Base-by-base conservation (phyloP, 176 grass and related monocot genomes). In the Chrysopogon serrulatus region DNA sequence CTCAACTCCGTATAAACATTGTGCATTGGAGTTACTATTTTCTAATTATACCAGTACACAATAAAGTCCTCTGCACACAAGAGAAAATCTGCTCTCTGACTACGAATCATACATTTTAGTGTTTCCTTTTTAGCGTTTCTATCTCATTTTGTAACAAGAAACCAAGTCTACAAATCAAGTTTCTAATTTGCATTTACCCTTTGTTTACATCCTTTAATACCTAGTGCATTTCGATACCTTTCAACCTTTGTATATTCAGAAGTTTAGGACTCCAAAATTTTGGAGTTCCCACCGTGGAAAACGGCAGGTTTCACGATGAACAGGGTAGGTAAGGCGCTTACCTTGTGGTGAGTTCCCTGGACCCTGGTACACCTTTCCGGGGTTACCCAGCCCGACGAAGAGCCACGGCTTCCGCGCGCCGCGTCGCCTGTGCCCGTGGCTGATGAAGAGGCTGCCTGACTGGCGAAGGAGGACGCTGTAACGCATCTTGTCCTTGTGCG, bases 281-380 rank as follows among this genome's bases (percentile, higher is more conserved):
- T 77, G 27, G 19, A 3, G 12, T n/a, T 32, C 23, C 19, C 81
- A 42, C 47, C 9, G 4, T 10, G 21, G 6, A 27, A 39, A 68
- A 53, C 15, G 2, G 8, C 5, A 17, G 5, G 13, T 24, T 68
- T 53, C 27, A 45, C 6, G 1, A 3, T 0, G 3, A 79, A 79
- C 32, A 68, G 79, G 11, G n/a, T 26, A 18, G 5, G 2, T 4
- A 48, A 70, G 44, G 53, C 32, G 15, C 78, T 89, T 94, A 98
- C 96, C 73, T 99, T 99, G 85, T 99, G 93, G 67, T 93, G 91
- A 34, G 96, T 99, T 28, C 93, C 74, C 65, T n/a, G n/a, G n/a
- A n/a, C n/a, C n/a, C n/a, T 89, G 87, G 78, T 96, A 96, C 74
- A 94, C 47, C 89, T 92, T 99, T 3, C 96, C 96, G 14, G 96